Conservation (phyloP, 805 yeast species). For the Hermanozyma aechmeae region DNA sequence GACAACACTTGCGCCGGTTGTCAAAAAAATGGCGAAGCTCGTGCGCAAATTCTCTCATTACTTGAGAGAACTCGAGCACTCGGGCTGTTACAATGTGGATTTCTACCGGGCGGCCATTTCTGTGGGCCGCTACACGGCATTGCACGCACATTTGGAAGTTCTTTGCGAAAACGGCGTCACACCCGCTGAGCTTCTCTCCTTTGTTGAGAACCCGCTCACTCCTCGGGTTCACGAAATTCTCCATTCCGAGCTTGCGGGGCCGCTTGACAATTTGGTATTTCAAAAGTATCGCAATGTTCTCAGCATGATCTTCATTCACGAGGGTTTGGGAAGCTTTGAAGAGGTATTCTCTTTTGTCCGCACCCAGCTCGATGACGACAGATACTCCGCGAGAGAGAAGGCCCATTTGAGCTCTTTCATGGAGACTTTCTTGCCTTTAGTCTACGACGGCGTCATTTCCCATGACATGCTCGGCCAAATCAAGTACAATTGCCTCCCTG, state of each 20-base stretch:
- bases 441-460: constrained; percentile 1
- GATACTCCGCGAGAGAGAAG: constrained; percentile 1
- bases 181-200: constrained; percentile 1
- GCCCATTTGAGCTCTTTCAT: not conserved
- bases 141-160: constrained; percentile 1
- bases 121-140: constrained; percentile 3
- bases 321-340: constrained; percentile 1
- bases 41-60: constrained; percentile 2
- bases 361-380: not conserved
- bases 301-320: constrained; percentile 1
- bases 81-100: constrained; percentile 1
- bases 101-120: constrained; percentile 1
- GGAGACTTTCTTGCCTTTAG: constrained; percentile 1
- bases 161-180: not conserved
- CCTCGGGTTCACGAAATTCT: constrained; percentile 1
- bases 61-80: not conserved
- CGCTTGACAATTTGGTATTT: constrained; percentile 1
- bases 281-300: constrained; percentile 1
- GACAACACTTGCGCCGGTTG: constrained; percentile 1
- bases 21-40: constrained; percentile 2
- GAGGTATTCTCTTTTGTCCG: constrained; percentile 1
- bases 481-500: constrained; percentile 3
- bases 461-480: not conserved
- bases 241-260: not conserved
- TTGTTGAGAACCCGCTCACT: constrained; percentile 1